Percentiles rank a stretch among this genome's conserved stretches.
phyloP scores from a whole-genome alignment of 345 rosid species.

The Conringia planisiliqua region DNA sequence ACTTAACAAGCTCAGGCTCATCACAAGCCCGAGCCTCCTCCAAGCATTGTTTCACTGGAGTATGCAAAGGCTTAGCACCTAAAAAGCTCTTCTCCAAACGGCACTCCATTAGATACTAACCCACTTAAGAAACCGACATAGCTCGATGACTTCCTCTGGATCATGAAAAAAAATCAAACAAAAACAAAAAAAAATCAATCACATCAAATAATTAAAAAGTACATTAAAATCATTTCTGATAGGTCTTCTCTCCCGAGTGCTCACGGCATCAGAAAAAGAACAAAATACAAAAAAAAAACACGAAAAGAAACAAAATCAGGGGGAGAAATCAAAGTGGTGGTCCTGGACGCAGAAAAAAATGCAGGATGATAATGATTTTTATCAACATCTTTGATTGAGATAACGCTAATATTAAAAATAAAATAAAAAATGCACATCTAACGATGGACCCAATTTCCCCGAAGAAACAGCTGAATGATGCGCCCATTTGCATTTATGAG shows the following conservation, averaged over 20 bases:
- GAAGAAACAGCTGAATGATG: slow-evolving; percentile 27
- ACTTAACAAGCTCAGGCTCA: slow-evolving; percentile 82
- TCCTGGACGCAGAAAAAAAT: slow-evolving; percentile 20
- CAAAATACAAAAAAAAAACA: background rate
- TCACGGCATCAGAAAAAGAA: background rate
- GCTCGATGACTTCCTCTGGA: slow-evolving; percentile 9
- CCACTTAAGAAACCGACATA: background rate
- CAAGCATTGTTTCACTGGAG: background rate
- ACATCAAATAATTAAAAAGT: slow-evolving; percentile 1
- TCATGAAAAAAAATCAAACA: background rate
- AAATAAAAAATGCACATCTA: background rate
- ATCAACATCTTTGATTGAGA: background rate
- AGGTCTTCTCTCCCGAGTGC: background rate
- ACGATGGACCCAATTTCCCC: slow-evolving; percentile 16
- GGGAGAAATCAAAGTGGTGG: slow-evolving; percentile 7
- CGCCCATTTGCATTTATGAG: slow-evolving; percentile 19
- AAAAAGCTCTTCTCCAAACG: background rate
- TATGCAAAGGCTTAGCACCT: slow-evolving; percentile 9
- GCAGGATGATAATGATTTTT: slow-evolving; percentile 7
- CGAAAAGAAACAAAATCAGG: background rate
- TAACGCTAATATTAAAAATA: slow-evolving; percentile 5
- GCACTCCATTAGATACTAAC: slow-evolving; percentile 19
- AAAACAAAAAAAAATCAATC: slow-evolving; percentile 9
- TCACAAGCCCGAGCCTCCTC: slow-evolving; percentile 17
- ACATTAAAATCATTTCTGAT: background rate